phyloP scores from a whole-genome alignment of 2,329 filamentous ascomycete species.

The Colletotrichum abscissum region DNA sequence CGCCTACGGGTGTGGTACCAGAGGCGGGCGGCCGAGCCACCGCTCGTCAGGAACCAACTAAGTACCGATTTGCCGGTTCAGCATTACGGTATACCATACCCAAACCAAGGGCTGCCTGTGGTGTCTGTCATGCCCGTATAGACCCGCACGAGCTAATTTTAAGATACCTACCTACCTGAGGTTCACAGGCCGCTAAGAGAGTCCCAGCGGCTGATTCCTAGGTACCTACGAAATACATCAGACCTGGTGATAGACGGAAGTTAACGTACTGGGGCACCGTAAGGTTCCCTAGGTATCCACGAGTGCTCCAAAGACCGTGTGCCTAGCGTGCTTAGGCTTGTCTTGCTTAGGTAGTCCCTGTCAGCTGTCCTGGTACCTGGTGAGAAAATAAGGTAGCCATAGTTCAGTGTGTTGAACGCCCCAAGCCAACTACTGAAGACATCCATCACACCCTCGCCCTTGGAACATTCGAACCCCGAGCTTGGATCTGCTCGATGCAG shows the following conservation, averaged over 20 bases:
- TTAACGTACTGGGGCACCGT: too few relatives aligned
- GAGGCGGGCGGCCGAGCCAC: neutral
- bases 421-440: neutral
- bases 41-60: too few relatives aligned
- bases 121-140: neutral
- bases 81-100: too few relatives aligned
- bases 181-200: neutral
- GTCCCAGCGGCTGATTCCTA: neutral
- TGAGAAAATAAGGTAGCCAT: neutral
- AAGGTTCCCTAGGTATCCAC: neutral
- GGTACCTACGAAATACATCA: neutral
- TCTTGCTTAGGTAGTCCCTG: neutral
- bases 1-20: neutral
- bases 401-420: neutral
- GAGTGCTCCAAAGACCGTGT: too few relatives aligned
- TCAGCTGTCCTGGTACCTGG: neutral
- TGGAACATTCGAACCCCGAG: neutral
- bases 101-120: neutral
- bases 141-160: neutral
- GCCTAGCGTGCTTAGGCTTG: neutral
- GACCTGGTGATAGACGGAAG: too few relatives aligned
- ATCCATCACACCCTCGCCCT: neutral
- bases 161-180: too few relatives aligned
- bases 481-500: conserved; percentile 23
- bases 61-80: neutral